phyloP scores from a whole-genome alignment of 2,329 filamentous ascomycete species.

The Cercospora janseana region DNA sequence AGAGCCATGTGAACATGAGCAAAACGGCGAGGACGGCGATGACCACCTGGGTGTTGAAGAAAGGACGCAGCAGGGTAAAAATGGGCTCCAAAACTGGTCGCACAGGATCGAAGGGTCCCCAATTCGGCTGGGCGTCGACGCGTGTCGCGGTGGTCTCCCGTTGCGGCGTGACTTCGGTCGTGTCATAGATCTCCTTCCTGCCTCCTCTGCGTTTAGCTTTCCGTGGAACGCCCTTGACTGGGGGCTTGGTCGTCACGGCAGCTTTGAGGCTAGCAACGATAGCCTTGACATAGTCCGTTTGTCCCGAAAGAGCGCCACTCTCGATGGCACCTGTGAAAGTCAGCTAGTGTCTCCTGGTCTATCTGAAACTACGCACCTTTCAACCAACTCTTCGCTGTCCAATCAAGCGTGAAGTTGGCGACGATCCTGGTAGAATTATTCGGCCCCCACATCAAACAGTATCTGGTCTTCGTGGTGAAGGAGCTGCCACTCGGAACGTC shows the following conservation, averaged over 20 bases:
- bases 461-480: constrained; percentile 88
- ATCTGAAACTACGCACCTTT: constrained; percentile 62
- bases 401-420: constrained; percentile 88
- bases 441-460: constrained; percentile 89
- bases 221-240: constrained; percentile 46
- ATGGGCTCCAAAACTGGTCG: constrained; percentile 68
- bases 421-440: constrained; percentile 81
- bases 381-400: constrained; percentile 97
- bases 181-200: constrained; percentile 52
- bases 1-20: constrained; percentile 68
- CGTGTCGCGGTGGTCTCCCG: constrained; percentile 30
- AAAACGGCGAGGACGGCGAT: constrained; percentile 72
- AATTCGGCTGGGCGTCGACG: constrained; percentile 50
- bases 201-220: constrained; percentile 52
- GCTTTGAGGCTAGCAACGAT: constrained; percentile 71
- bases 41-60: constrained; percentile 74
- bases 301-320: constrained; percentile 89
- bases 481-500: constrained; percentile 93
- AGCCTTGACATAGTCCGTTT: constrained; percentile 77
- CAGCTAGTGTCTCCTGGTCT: background rate
- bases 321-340: constrained; percentile 75
- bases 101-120: constrained; percentile 80
- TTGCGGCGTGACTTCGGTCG: constrained; percentile 43
- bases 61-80: constrained; percentile 64
- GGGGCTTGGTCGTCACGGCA: constrained; percentile 65